Conservation (phyloP, 768 basidiomycete species). For the Hydnomerulius pinastri region DNA sequence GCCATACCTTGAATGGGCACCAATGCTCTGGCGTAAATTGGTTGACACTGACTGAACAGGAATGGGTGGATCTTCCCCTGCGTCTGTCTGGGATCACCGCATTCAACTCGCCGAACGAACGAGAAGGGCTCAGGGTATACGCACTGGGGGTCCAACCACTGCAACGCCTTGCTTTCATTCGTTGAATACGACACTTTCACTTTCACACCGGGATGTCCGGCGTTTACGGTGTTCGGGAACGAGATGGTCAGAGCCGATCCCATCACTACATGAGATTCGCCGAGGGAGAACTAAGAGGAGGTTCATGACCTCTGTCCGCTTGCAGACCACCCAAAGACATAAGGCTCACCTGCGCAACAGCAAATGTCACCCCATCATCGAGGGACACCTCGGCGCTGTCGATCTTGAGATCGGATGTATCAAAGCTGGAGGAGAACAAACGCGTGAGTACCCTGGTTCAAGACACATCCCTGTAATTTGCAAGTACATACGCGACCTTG, state of each 20-base stretch:
- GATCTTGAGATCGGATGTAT: constrained; percentile 72
- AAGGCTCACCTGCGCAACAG: constrained; percentile 45
- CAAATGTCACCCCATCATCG: constrained; percentile 44
- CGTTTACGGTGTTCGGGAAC: constrained; percentile 45
- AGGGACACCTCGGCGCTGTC: constrained; percentile 44
- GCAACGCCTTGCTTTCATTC: constrained; percentile 75
- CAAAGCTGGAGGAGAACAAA: constrained; percentile 72
- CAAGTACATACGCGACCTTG: constrained; percentile 56
- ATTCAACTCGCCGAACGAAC: background rate
- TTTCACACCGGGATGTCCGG: constrained; percentile 33
- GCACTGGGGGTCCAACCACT: constrained; percentile 83
- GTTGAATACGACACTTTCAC: constrained; percentile 71
- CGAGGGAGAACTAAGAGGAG: constrained; percentile 50
- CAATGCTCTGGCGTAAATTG: constrained; percentile 83
- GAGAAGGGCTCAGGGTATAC: constrained; percentile 14
- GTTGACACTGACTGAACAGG: constrained; percentile 93
- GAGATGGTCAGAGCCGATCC: constrained; percentile 70
- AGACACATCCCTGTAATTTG: background rate
- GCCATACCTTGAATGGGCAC: constrained; percentile 71
- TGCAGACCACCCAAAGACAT: background rate
- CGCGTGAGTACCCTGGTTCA: background rate
- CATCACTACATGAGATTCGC: constrained; percentile 63
- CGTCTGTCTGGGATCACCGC: constrained; percentile 59
- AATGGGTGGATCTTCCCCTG: constrained; percentile 86
- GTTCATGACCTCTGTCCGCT: background rate